Evolutionary conservation across 116 monocot species (phyloP), one percentile per base, ranked within the genome.

Genomic region (Phalaenopsis hybrid): DNA sequence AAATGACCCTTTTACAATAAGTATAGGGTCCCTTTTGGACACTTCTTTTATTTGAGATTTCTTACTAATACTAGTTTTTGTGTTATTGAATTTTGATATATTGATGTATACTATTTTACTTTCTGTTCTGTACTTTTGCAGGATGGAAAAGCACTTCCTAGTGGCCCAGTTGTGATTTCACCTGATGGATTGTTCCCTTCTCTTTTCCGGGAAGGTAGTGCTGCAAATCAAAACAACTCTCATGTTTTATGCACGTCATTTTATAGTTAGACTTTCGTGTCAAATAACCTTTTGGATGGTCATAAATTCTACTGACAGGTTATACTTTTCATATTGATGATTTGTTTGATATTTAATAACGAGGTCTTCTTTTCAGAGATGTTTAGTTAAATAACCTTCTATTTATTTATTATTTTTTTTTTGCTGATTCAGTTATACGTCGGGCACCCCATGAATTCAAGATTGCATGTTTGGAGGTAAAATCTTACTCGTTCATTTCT

Each of bases 361-460:
- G 72, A 18, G 37, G 37, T 37, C 67, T 41, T 72, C 25, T 15
- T 65, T 8, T 12, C 8, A 65, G 65, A 25, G 21, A 6, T 21
- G 21, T 23, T 23, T 23, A 65, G 23, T 5, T 21, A 65, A 1
- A 23, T 11, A 72, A 41, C 16, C 46, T 51, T 83, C 41, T 48
- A 18, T 75, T 57, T 12, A 44, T 75, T 81, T 45, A 85, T 31
- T 31, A 44, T 43, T 73, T 33, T 6, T n/a, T n/a, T 65, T 21
- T 82, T 33, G 10, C 57, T 78, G n/a, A 84, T 73, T 31, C 90
- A 93, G 90, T 93, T 82, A 86, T 93, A 76, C 83, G 89, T 18
- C 87, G 90, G 77, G 90, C 93, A 65, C 93, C 93, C 70, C 93
- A 93, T 81, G 93, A 93, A 84, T 93, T 93, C 86, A 93, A 93